Evolutionary conservation across 2,329 filamentous ascomycete genomes (phyloP), one percentile per base, ranked within the genome.

Genomic region (Coniella lustricola): DNA sequence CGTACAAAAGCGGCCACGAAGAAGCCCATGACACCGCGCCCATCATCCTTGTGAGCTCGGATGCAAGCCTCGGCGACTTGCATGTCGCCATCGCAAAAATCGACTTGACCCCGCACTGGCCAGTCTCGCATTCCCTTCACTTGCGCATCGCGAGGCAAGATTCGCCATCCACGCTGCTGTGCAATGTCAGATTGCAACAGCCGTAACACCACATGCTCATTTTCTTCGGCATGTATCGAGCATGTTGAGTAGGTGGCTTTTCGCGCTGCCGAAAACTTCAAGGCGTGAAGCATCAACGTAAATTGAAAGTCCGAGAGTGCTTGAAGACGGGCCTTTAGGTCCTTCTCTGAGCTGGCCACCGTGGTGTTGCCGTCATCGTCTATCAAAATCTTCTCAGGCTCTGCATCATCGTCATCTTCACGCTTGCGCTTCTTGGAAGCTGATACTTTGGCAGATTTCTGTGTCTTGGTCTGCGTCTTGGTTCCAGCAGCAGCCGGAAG

Each of bases 161-260:
- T 75, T 31, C 77, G 76, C 93, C 93, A 98, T 0, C 88, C 87
- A 22, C 76, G 68, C 51, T 73, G 62, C 54, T 68, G 73, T 0
- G 88, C 90, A 10, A 86, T 65, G 0, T 79, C 70, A 0, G 87
- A 91, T 7, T 66, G 64, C 33, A 97, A 70, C 1, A 88, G 85
- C 40, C 77, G 75, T 48, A 84, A 67, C 0, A 96, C 89, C 0
- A 97, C 90, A 2, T 76, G 68, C 66, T 98, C 93, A 59, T 98
- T 97, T 64, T 98, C 93, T 55, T 87, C 79, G 0, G 80, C 77
- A 62, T 97, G 84, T 2, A 95, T 71, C 0, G 91, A 97, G 63
- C 93, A 98, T 0, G 93, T 97, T 31, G 90, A 95, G 63, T 97
- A 98, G 0, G 88, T 90, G 37, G 97, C 82, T 55, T 81, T 84